These are phyloP conservation scores for Biscogniauxia marginata DNA, from an alignment of 2,329 filamentous ascomycete genomes.

Conservation along the genomic window DNA sequence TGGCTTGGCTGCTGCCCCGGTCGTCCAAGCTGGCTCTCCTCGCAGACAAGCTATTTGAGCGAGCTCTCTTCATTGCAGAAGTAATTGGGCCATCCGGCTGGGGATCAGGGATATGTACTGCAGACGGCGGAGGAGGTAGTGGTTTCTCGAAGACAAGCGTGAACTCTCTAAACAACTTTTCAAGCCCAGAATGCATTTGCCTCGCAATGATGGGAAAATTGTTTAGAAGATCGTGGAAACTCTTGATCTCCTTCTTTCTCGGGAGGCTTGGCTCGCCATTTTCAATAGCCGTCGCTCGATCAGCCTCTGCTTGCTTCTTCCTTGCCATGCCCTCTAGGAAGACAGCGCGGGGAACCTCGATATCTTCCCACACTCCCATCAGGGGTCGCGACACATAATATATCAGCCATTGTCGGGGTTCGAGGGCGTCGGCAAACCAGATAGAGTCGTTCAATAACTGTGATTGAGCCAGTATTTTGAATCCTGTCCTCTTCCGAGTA, in stretches of 20 bases:
- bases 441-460: constrained; percentile 80
- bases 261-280: constrained; percentile 49
- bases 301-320: constrained; percentile 38
- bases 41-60: constrained; percentile 48
- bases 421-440: constrained; percentile 86
- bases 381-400: constrained; percentile 94
- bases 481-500: constrained; percentile 54
- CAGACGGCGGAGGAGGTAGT: constrained; percentile 70
- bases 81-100: constrained; percentile 55
- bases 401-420: constrained; percentile 90
- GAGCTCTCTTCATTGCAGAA: constrained; percentile 53
- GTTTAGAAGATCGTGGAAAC: constrained; percentile 84
- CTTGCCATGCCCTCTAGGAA: constrained; percentile 47
- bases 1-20: constrained; percentile 45
- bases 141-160: constrained; percentile 81
- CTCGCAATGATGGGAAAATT: constrained; percentile 93
- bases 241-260: constrained; percentile 86
- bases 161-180: constrained; percentile 88
- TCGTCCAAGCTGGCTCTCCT: constrained; percentile 36
- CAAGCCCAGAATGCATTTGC: constrained; percentile 91
- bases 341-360: constrained; percentile 66
- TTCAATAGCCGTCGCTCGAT: constrained; percentile 37
- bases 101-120: constrained; percentile 58
- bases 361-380: constrained; percentile 77
- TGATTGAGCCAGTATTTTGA: constrained; percentile 87